phyloP scores from a whole-genome alignment of 176 grass and related monocot genomes.

The Elaeis guineensis region DNA sequence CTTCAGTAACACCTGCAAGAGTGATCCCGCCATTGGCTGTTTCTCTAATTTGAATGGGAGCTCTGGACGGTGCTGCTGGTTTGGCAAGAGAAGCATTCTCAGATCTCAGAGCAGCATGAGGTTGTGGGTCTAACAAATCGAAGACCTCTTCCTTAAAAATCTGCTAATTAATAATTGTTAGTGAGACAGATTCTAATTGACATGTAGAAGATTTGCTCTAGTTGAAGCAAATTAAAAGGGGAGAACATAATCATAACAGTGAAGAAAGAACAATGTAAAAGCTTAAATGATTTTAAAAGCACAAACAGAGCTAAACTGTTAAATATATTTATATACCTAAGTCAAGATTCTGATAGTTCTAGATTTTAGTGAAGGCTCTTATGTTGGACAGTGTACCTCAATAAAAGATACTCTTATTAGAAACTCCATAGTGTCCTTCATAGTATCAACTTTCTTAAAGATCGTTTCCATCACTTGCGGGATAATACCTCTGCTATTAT shows the following conservation, averaged over 20 bases:
- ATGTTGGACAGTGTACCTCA: constrained; percentile 42
- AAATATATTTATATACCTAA: not conserved
- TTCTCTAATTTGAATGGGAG: constrained; percentile 95
- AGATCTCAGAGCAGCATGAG: constrained; percentile 34
- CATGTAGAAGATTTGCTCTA: too few species aligned
- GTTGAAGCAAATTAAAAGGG: too few species aligned
- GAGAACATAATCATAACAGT: too few species aligned
- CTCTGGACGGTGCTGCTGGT: constrained; percentile 36
- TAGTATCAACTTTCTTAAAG: constrained; percentile 59
- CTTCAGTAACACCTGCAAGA: constrained; percentile 80
- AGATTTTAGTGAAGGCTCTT: too few species aligned
- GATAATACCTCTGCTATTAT: constrained; percentile 68
- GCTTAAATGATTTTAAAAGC: too few species aligned
- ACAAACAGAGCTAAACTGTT: not conserved
- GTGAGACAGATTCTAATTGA: too few species aligned
- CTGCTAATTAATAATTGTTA: constrained; percentile 16
- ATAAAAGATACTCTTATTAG: constrained; percentile 96
- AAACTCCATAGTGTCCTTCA: constrained; percentile 49
- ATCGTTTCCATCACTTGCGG: constrained; percentile 94
- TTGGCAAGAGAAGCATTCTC: constrained; percentile 41
- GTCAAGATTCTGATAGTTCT: too few species aligned
- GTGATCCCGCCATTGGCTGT: constrained; percentile 71
- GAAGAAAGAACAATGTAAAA: too few species aligned
- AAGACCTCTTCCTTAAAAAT: constrained; percentile 99
- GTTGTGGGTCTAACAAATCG: constrained; percentile 60